Evolutionary conservation across 768 basidiomycete genomes (phyloP), one percentile per base, ranked within the genome.

Genomic region (Boletus bicolor): DNA sequence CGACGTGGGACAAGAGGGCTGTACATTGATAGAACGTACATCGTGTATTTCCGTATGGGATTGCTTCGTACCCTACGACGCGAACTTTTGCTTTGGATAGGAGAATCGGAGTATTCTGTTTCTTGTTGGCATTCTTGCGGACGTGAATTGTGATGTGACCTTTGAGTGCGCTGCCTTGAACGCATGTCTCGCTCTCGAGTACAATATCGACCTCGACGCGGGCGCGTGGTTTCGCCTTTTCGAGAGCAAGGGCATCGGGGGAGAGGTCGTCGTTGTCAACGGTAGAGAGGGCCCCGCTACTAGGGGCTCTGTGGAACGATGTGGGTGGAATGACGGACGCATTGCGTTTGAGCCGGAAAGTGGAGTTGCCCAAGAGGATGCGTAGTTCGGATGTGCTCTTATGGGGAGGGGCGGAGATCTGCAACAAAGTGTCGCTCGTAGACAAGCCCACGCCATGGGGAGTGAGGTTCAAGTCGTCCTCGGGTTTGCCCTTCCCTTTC

Each of bases 11-110:
- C 14, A 91, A 72, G 26, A 76, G 70, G 9, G 78, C 74, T 7
- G 86, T 83, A 66, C 81, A 82, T 62, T 93, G 91, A 67, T 89
- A 95, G 71, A 97, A 96, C 12, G 87, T 85, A 67, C 89, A 84
- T 15, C 86, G 77, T n/a, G 80, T 76, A 26, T 79, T 76, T 52
- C 80, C 75, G 44, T 78, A 74, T 0, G 80, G 75, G 42, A 84
- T 77, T 42, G 82, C 84, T 73, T 96, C 94, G 67, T 93, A 93
- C 5, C 94, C 93, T 50, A 95, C 79, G 21, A 94, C 77, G 55
- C 92, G 78, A 34, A 95, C 70, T 74, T 93, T 95, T 5, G 85
- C 90, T 37, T 79, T 84, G 38, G 84, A 84, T 14, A 96, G 70
- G 60, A 84, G 74, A 4, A 92, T 66, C n/a, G 82, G 75, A 2